phyloP scores from a whole-genome alignment of 1,284 basidiomycete genomes.

The Phlebopus sp. region DNA sequence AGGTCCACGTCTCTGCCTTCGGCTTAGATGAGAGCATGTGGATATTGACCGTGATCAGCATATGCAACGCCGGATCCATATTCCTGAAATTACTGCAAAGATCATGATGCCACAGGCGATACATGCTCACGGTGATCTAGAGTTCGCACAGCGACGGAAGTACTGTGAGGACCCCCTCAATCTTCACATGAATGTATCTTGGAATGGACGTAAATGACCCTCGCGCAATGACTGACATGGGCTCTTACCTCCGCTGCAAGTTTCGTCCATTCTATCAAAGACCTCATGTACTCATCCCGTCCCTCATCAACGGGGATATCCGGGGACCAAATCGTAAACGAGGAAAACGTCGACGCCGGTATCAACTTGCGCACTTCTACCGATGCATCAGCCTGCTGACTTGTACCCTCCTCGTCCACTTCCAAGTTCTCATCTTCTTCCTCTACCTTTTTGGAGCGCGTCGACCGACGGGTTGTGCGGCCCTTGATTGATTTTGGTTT shows the following conservation, averaged over 20 bases:
- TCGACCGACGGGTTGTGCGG: constrained; percentile 7
- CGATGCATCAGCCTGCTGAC: constrained; percentile 9
- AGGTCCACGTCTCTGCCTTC: too few relatives aligned
- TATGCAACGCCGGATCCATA: too few relatives aligned
- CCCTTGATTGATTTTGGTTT: constrained; percentile 11
- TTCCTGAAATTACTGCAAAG: too few relatives aligned
- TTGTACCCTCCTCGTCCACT: constrained; percentile 27
- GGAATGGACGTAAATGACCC: not conserved
- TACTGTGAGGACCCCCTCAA: not conserved
- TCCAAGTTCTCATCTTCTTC: constrained; percentile 16
- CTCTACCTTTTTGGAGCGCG: constrained; percentile 5
- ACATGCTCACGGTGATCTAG: too few relatives aligned
- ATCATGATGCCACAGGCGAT: too few relatives aligned
- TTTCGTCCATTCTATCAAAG: constrained; percentile 63
- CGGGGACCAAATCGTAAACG: constrained; percentile 68
- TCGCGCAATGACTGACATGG: not conserved
- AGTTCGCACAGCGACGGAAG: too few relatives aligned
- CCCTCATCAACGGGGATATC: constrained; percentile 66
- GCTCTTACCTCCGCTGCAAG: constrained; percentile 56
- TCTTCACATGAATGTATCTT: constrained; percentile 30
- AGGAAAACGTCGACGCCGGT: constrained; percentile 53
- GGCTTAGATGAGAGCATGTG: too few relatives aligned
- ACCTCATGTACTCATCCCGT: constrained; percentile 64
- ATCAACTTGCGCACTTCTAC: constrained; percentile 36
- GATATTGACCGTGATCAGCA: too few relatives aligned